Evolutionary conservation across 2,329 filamentous ascomycete genomes (phyloP), one percentile per base, ranked within the genome.

Genomic region (Diaporthe ampelina): DNA sequence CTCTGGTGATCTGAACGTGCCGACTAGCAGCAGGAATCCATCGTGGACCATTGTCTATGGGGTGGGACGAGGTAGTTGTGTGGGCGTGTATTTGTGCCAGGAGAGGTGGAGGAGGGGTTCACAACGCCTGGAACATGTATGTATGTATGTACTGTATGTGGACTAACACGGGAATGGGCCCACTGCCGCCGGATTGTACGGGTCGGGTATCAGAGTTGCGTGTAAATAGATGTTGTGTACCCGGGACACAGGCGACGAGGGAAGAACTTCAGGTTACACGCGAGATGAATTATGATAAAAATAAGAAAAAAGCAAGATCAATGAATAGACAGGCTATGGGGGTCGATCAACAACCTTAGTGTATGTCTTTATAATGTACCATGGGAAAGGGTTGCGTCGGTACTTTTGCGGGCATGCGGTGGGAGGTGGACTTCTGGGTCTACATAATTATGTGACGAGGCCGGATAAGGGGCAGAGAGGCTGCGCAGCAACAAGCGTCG

Each of bases 21-120:
- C 74, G 61, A 76, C 74, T 72, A 76, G 59, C 24, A 76, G 37
- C 37, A 48, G 67, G 24, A 72, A 74, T 13, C 68, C 74, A 72
- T 74, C 65, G 8, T 69, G 73, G 57, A 50, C 70, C 70, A 72
- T 72, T 50, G 26, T 63, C 37, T 35, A 15, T 29, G 5, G 57
- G 57, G 21, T 19, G 26, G 26, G 24, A 4, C 45, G 21, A 3
- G 37, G 70, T 72, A 57, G 69, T 40, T 43, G n/a, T 52, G 52
- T 70, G 67, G 52, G 35, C 26, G 35, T 72, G 3, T 32, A 32
- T 7, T 21, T 26, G 40, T 43, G 15, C 4, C 45, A 48, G 45
- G 54, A 15, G 40, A 13, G 43, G 35, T 11, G n/a, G 68, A n/a
- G 15, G 40, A 37, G 52, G 50, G 54, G n/a, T 48, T 48, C 1